Percentiles rank a stretch among this genome's conserved stretches.
Evolutionary conservation across 2,329 filamentous ascomycete genomes (phyloP).

Genomic region (Fusarium longipes): DNA sequence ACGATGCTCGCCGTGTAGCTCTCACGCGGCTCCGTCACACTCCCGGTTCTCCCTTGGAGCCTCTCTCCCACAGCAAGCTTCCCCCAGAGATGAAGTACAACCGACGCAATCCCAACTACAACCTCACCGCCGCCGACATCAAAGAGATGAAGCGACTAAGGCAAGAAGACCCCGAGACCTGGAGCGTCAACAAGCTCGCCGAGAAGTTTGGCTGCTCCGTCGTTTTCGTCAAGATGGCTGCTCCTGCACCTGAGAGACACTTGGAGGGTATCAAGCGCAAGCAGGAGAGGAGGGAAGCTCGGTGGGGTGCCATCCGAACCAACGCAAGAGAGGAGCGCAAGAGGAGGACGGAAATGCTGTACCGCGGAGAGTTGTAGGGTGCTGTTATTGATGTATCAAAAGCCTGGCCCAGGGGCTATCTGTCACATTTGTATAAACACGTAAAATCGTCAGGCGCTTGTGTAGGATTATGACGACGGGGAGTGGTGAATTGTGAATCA

Average conservation of each 20-base stretch:
- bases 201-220: constrained; percentile 66
- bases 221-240: constrained; percentile 69
- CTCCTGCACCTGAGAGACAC: constrained; percentile 62
- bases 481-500: constrained; percentile 29
- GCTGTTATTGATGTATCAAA: neutral
- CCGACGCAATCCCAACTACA: constrained; percentile 57
- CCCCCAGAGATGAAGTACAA: constrained; percentile 52
- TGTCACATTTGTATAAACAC: constrained; percentile 40
- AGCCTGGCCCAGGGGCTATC: constrained; percentile 3
- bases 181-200: constrained; percentile 66
- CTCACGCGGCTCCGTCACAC: constrained; percentile 59
- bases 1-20: constrained; percentile 64
- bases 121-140: constrained; percentile 67
- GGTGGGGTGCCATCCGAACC: constrained; percentile 67
- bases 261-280: constrained; percentile 57
- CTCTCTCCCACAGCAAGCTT: constrained; percentile 43
- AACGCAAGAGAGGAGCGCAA: constrained; percentile 66
- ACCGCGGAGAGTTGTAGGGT: constrained; percentile 61
- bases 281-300: constrained; percentile 61
- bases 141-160: constrained; percentile 69
- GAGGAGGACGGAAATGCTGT: constrained; percentile 65
- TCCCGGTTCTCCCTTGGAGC: constrained; percentile 40
- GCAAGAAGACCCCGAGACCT: constrained; percentile 62
- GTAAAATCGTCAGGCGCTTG: constrained; percentile 29
- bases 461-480: constrained; percentile 44